A percentile compares a stretch with the other conserved stretches of the same genome.
These are phyloP conservation scores for Exophiala sp. DNA, from an alignment of 2,329 filamentous ascomycete species.

Conservation along the genomic window DNA sequence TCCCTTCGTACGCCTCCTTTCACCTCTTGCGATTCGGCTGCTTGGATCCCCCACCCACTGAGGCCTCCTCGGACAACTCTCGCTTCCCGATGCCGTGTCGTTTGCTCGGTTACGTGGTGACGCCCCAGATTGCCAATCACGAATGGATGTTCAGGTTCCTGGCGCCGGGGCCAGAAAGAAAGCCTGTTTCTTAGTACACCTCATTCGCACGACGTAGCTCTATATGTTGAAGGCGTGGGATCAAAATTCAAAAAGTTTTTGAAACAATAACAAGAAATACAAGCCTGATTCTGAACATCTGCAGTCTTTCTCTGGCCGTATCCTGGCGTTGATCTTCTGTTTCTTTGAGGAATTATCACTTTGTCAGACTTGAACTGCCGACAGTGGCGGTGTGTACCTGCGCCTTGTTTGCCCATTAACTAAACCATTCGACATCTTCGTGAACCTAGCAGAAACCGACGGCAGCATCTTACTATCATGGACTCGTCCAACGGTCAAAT, in stretches of 20 bases:
- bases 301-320: not conserved
- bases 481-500: conserved; percentile 20
- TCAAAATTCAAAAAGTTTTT: conserved; percentile 2
- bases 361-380: no score
- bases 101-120: not conserved
- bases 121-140: not conserved
- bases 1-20: not conserved
- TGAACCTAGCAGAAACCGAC: not conserved
- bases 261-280: not conserved
- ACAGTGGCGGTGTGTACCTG: no score
- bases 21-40: conserved; percentile 6
- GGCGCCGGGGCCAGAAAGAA: not conserved
- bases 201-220: conserved; percentile 9
- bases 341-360: not conserved
- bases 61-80: not conserved
- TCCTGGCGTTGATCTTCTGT: not conserved
- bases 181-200: not conserved
- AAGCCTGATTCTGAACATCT: not conserved
- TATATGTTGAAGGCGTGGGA: not conserved
- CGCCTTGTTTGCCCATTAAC: not conserved
- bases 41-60: not conserved
- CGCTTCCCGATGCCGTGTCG: not conserved
- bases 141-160: not conserved
- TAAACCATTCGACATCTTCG: not conserved
- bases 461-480: conserved; percentile 4